Conservation (phyloP, 2,329 filamentous ascomycete species). For the Hansfordia pulvinata region DNA sequence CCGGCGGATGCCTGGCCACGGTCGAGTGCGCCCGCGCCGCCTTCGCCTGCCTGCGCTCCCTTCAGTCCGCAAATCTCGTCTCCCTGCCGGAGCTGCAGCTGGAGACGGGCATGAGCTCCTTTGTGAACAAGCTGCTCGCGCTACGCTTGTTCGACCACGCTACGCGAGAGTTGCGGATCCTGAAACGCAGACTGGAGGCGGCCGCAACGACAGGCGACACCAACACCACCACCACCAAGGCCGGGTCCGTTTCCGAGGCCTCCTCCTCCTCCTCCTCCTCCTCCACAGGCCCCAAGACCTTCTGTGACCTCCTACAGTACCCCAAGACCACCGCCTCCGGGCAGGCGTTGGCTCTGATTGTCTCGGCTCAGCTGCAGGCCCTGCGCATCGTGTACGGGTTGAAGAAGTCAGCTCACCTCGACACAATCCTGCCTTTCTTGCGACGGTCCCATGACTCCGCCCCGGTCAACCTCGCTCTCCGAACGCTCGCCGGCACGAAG, state of each 20-base stretch:
- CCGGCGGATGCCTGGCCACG: conserved; percentile 35
- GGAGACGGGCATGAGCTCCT: conserved; percentile 59
- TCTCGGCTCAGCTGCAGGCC: conserved; percentile 50
- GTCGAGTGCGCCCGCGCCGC: conserved; percentile 58
- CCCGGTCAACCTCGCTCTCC: conserved; percentile 41
- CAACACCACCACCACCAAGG: conserved; percentile 6
- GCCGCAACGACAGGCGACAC: too few species aligned
- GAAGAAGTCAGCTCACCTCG: conserved; percentile 45
- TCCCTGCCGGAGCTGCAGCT: conserved; percentile 51
- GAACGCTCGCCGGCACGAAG: conserved; percentile 25
- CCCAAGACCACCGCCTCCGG: conserved; percentile 26
- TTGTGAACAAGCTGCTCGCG: conserved; percentile 51
- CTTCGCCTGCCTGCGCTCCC: conserved; percentile 48
- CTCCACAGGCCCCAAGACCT: conserved; percentile 24
- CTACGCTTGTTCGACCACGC: conserved; percentile 56
- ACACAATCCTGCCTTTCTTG: conserved; percentile 42
- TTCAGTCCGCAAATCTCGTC: conserved; percentile 39
- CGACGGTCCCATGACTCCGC: conserved; percentile 38
- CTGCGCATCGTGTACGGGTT: conserved; percentile 48
- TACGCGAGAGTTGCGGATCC: conserved; percentile 49
- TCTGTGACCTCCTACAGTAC: conserved; percentile 52
- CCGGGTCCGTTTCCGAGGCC: conserved; percentile 17
- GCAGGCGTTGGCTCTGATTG: conserved; percentile 37
- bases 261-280: conserved; percentile 13
- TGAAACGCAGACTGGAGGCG: conserved; percentile 54